These are phyloP conservation scores for Phalaenopsis aphrodite DNA, from an alignment of 106 monocot genomes.

Conservation along the genomic window DNA sequence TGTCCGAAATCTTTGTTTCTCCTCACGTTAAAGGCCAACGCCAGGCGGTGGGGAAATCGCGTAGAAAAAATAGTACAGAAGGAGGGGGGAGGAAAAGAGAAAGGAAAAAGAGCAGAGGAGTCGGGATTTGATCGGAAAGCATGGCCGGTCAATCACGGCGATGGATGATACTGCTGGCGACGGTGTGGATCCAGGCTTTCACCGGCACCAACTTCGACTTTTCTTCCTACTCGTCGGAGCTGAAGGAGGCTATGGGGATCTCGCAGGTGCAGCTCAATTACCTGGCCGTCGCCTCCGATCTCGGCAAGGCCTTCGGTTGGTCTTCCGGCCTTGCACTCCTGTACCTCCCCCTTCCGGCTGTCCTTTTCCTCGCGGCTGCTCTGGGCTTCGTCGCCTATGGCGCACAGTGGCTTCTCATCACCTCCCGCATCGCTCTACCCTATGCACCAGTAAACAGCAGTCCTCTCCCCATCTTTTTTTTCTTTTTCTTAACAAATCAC, in stretches of 20 bases:
- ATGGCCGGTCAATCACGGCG: conserved; percentile 17
- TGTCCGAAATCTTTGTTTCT: too few species aligned
- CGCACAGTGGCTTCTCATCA: conserved; percentile 67
- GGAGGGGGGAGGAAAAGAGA: too few species aligned
- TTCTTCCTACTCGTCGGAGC: conserved; percentile 66
- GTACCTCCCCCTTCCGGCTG: conserved; percentile 42
- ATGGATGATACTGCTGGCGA: conserved; percentile 60
- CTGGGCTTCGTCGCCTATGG: conserved; percentile 48
- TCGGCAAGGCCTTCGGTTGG: conserved; percentile 79
- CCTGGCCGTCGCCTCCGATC: conserved; percentile 72
- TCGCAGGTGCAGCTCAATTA: conserved; percentile 81
- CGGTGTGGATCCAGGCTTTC: conserved; percentile 82
- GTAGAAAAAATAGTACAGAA: too few species aligned
- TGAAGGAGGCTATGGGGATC: conserved; percentile 58
- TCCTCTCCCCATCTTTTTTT: background rate
- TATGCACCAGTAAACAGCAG: conserved; percentile 39
- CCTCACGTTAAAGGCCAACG: too few species aligned
- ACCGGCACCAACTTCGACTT: conserved; percentile 85
- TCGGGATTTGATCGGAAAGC: background rate
- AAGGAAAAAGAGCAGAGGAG: too few species aligned
- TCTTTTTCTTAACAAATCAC: too few species aligned
- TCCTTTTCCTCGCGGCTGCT: conserved; percentile 55
- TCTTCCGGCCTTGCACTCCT: conserved; percentile 66
- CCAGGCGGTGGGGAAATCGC: too few species aligned
- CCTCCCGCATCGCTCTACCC: conserved; percentile 31